These are phyloP conservation scores for Dactylellina parvicollis DNA, from an alignment of 2,329 filamentous ascomycete genomes.

Conservation along the genomic window DNA sequence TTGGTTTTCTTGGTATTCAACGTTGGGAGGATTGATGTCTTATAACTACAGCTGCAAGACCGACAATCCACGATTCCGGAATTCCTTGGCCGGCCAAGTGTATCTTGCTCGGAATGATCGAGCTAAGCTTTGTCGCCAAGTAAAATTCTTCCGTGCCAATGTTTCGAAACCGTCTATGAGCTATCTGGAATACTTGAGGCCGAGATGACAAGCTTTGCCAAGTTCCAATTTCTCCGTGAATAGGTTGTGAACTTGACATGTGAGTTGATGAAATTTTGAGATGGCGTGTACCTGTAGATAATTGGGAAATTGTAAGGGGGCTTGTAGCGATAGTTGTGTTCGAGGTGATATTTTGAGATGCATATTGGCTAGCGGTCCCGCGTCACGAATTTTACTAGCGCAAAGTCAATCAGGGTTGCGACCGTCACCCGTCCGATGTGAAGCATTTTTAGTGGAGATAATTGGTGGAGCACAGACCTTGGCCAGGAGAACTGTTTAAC, in stretches of 20 bases:
- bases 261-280: not conserved
- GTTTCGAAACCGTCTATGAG: slow-evolving; percentile 3
- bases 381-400: not conserved
- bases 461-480: slow-evolving; percentile 25
- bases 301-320: slow-evolving; percentile 15
- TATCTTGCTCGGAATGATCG: not conserved
- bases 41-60: slow-evolving; percentile 20
- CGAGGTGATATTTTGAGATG: not conserved
- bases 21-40: slow-evolving; percentile 15
- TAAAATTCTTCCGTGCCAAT: slow-evolving; percentile 27
- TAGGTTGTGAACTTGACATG: not conserved
- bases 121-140: slow-evolving; percentile 21
- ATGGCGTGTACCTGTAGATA: slow-evolving; percentile 17
- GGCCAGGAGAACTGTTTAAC: not conserved
- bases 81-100: not conserved
- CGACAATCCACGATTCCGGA: not conserved
- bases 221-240: slow-evolving; percentile 31
- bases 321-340: slow-evolving; percentile 1
- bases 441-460: slow-evolving; percentile 7
- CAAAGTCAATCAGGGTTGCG: not conserved
- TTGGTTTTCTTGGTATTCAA: slow-evolving; percentile 14
- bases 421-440: slow-evolving; percentile 1
- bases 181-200: not conserved
- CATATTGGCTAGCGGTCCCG: not conserved
- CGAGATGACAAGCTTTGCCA: slow-evolving; percentile 15